phyloP scores from a whole-genome alignment of 2,329 filamentous ascomycete genomes.

The Alternaria gaisen region DNA sequence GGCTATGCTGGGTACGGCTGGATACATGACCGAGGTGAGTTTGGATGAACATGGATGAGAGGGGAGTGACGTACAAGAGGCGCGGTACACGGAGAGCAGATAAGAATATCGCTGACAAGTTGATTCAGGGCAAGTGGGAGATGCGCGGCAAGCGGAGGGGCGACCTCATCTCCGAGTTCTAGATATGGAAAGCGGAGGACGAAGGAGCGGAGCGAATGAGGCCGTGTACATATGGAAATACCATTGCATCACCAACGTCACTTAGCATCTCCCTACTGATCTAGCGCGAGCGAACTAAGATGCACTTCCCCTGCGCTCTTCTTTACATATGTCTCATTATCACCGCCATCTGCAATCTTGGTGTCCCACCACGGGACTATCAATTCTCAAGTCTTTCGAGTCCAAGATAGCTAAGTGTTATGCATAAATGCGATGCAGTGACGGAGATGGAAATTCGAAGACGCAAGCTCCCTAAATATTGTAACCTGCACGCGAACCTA shows the following conservation, averaged over 20 bases:
- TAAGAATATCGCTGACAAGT: background rate
- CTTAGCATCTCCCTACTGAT: background rate
- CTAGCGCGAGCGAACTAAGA: background rate
- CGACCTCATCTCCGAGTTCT: slow-evolving; percentile 85
- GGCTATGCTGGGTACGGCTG: slow-evolving; percentile 72
- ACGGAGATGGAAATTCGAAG: background rate
- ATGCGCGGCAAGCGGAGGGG: slow-evolving; percentile 88
- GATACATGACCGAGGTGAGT: slow-evolving; percentile 87
- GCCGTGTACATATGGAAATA: slow-evolving; percentile 26
- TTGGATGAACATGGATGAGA: background rate
- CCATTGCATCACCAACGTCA: background rate
- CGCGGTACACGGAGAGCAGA: background rate
- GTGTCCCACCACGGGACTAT: background rate
- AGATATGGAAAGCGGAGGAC: slow-evolving; percentile 10
- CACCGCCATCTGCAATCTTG: background rate
- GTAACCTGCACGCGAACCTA: background rate
- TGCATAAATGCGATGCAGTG: background rate
- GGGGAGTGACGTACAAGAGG: slow-evolving; percentile 15
- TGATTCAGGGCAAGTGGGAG: slow-evolving; percentile 79
- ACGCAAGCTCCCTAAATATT: background rate
- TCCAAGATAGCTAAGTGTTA: background rate
- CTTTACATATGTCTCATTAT: background rate
- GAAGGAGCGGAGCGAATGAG: background rate
- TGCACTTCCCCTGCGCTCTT: background rate
- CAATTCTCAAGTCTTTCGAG: background rate